Base-by-base conservation (phyloP, 2,329 filamentous ascomycete genomes). In the Endoconidiophora polonica region DNA sequence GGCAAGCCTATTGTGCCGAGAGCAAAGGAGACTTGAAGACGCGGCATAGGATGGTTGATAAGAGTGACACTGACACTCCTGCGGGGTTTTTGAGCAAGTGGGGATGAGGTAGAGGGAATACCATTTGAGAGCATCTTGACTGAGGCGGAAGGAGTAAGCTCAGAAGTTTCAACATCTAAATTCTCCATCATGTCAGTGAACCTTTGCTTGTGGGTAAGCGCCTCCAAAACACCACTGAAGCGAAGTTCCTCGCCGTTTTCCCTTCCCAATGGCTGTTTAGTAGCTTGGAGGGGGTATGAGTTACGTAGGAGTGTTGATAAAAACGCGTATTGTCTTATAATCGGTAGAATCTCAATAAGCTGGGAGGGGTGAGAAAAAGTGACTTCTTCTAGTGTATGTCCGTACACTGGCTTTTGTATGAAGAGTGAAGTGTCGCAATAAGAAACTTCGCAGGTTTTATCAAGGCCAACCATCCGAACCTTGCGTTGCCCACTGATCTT, bases 341-440 rank as follows among this genome's bases (percentile, higher is more conserved):
- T 68, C 0, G 85, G 83, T n/a, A 93, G 69, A 59, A 88, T 76
- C 48, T 76, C 72, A 5, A 88, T 67, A 3, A 93, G 66, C 59
- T 93, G 84, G 46, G 78, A 74, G 0, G 86, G 86, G 58, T 93
- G 86, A 2, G 77, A 76, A 59, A 93, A 90, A 0, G 83, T 78
- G 29, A 91, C 68, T 50, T 81, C 76, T 1, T 73, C 74, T 6
- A 93, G 62, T 2, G 71, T 69, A 50, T 79, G 74, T 0, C 79
- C 81, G 56, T 81, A 86, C 6, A 86, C 83, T 2, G 77, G 74
- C 61, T 85, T 86, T 49, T 83, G 77, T 16, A 86, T 74, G 55
- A 77, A 77, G 1, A 91, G 68, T 0, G 72, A 77, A 58, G 81
- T 83, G 2, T 53, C 52, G 29, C 42, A 23, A 26, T 22, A 39